Percentiles rank a stretch among this genome's conserved stretches.
phyloP scores from a whole-genome alignment of 2,329 filamentous ascomycete genomes.

The Pyricularia pennisetigena region DNA sequence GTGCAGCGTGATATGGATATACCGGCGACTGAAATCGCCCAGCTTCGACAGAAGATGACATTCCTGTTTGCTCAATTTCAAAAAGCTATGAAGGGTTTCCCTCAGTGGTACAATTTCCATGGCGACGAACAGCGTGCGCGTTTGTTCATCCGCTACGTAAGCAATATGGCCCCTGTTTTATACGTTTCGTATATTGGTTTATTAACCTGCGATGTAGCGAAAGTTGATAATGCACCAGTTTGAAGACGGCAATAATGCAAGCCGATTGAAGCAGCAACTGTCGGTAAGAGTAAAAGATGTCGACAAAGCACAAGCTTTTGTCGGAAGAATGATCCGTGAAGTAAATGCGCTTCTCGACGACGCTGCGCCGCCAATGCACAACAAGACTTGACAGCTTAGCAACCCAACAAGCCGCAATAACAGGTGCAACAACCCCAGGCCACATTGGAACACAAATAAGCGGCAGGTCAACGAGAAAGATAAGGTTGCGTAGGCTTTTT shows the following conservation, averaged over 20 bases:
- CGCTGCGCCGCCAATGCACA: slow-evolving; percentile 11
- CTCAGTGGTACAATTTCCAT: not conserved
- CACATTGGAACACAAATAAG: slow-evolving; percentile 40
- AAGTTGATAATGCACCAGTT: slow-evolving; percentile 44
- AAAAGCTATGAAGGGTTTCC: not conserved
- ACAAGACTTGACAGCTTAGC: slow-evolving; percentile 16
- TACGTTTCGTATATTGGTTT: not conserved
- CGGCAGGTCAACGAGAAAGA: too few species aligned
- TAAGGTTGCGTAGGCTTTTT: too few species aligned
- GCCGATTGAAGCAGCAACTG: slow-evolving; percentile 34
- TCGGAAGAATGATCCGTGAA: slow-evolving; percentile 35
- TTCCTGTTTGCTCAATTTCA: not conserved
- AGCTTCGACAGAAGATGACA: not conserved
- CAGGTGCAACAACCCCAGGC: slow-evolving; percentile 16
- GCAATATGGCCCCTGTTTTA: slow-evolving; percentile 13
- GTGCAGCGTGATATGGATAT: not conserved
- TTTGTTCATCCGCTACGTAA: slow-evolving; percentile 43
- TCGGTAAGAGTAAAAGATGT: slow-evolving; percentile 42
- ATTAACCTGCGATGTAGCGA: slow-evolving; percentile 34
- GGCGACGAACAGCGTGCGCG: slow-evolving; percentile 24
- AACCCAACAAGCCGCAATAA: slow-evolving; percentile 14
- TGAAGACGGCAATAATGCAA: slow-evolving; percentile 35
- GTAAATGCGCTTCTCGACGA: not conserved
- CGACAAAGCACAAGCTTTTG: slow-evolving; percentile 34
- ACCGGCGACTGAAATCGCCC: not conserved